Evolutionary conservation across 345 rosid species (phyloP).

Genomic region (Citrus medica): DNA sequence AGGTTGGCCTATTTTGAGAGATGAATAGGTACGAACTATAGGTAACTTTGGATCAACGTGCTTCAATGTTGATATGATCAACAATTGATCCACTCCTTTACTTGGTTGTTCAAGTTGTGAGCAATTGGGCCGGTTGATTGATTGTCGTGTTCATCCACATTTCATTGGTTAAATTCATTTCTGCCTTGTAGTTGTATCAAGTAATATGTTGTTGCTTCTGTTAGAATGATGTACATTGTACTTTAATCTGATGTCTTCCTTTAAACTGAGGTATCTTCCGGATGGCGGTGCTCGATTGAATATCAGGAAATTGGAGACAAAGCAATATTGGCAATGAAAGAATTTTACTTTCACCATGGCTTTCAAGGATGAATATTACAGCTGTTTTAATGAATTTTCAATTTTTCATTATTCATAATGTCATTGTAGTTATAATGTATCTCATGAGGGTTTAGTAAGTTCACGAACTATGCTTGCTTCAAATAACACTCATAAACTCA

Average conservation of each 20-base stretch:
- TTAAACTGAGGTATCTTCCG: background rate
- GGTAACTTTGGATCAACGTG: background rate
- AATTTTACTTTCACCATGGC: background rate
- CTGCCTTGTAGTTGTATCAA: background rate
- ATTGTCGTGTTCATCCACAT: background rate
- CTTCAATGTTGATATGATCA: background rate
- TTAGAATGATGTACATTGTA: background rate
- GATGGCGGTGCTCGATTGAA: background rate
- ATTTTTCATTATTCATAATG: background rate
- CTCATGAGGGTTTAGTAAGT: no score
- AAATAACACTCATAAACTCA: no score
- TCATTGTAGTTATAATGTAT: background rate
- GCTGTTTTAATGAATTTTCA: background rate
- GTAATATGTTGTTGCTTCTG: background rate
- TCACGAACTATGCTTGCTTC: no score
- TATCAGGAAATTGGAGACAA: background rate
- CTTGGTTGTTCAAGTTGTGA: background rate
- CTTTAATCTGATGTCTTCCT: background rate
- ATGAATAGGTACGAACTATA: constrained; percentile 28
- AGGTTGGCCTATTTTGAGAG: constrained; percentile 80
- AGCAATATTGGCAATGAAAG: background rate
- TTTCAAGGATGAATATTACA: background rate
- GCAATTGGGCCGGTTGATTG: background rate
- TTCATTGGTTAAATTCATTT: background rate
- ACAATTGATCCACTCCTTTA: background rate